Percentiles rank a stretch among this genome's conserved stretches.
phyloP scores from a whole-genome alignment of 805 yeast genomes.

The Saccharomycopsis schoenii region DNA sequence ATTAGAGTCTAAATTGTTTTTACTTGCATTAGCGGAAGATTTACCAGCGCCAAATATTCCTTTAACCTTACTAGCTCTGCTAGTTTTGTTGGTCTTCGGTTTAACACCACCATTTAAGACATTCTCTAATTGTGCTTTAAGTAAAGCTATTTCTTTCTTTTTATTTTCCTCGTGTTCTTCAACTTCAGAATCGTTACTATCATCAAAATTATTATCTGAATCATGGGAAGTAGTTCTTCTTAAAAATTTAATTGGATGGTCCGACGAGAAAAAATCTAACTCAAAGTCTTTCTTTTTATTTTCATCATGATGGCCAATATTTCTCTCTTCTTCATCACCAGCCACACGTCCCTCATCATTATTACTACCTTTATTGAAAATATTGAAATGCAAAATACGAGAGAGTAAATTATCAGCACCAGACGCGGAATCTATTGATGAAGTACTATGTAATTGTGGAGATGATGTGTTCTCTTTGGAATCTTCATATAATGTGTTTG shows the following conservation, averaged over 20 bases:
- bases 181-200: conserved; percentile 4
- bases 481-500: neutral
- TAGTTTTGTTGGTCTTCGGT: neutral
- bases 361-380: neutral
- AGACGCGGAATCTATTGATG: neutral
- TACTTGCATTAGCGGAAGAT: neutral
- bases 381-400: neutral
- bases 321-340: conserved; percentile 5
- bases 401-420: neutral
- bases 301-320: conserved; percentile 5
- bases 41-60: neutral
- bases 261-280: conserved; percentile 3
- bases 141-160: conserved; percentile 1
- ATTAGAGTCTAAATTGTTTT: neutral
- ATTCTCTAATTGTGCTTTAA: neutral
- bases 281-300: conserved; percentile 4
- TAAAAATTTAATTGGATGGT: conserved; percentile 3
- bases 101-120: neutral
- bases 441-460: neutral
- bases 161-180: conserved; percentile 8
- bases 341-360: neutral
- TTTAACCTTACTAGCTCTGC: neutral
- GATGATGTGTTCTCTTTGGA: neutral
- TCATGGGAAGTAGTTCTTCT: neutral
- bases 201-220: neutral